Conservation (phyloP, 208 protist species). For the Trypanosoma melophagium region DNA sequence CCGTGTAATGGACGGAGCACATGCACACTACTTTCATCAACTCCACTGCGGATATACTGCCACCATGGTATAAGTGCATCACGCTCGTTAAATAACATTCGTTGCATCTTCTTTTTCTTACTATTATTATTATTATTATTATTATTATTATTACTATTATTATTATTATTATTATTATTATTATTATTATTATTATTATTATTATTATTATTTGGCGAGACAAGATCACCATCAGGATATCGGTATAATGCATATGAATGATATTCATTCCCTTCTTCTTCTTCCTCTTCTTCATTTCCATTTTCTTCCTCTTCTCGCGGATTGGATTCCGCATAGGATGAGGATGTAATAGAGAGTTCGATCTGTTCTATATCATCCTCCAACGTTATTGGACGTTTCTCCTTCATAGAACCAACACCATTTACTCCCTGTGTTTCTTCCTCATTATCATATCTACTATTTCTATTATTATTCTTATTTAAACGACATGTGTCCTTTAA, state of each 20-base stretch:
- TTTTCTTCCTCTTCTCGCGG: neutral
- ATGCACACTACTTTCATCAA: slow-evolving; percentile 43
- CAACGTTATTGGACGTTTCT: too few species aligned
- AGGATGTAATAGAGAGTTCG: neutral
- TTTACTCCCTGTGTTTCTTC: neutral
- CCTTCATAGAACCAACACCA: too few species aligned
- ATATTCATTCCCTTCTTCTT: neutral
- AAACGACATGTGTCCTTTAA: slow-evolving; percentile 37
- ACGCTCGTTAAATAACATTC: slow-evolving; percentile 42
- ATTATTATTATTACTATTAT: neutral
- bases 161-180: too few species aligned
- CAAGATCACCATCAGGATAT: neutral
- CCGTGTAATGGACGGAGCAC: slow-evolving; percentile 56
- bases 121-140: neutral
- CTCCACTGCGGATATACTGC: slow-evolving; percentile 79
- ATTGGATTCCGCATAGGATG: neutral
- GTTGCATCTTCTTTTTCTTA: slow-evolving; percentile 20
- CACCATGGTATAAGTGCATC: slow-evolving; percentile 74
- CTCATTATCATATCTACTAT: slow-evolving; percentile 21
- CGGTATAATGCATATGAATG: neutral
- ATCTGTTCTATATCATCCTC: slow-evolving; percentile 2
- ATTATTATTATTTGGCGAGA: neutral
- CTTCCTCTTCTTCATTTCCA: neutral
- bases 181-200: slow-evolving; percentile 8
- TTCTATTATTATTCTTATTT: slow-evolving; percentile 14